Evolutionary conservation across 2,329 filamentous ascomycete genomes (phyloP).

Genomic region (Colletotrichum higginsianum): DNA sequence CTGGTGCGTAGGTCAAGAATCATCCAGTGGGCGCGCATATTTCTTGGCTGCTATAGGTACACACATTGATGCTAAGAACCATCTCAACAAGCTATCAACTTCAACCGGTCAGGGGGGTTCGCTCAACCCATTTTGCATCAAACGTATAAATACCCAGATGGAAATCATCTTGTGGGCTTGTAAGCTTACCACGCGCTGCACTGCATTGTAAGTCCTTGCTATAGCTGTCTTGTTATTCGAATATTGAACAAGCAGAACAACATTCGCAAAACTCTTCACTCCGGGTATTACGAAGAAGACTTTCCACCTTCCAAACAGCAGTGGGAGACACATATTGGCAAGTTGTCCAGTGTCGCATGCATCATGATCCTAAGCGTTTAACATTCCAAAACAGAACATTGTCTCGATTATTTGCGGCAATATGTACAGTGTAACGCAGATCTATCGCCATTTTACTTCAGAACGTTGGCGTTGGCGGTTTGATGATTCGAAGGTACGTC

Average conservation of each 20-base stretch:
- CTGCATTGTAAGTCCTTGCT: neutral
- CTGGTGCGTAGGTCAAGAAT: neutral
- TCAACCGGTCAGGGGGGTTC: constrained; percentile 7
- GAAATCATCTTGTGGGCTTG: neutral
- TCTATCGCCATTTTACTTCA: no score
- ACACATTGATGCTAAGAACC: neutral
- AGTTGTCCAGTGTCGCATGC: neutral
- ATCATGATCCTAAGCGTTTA: no score
- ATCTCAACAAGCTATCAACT: neutral
- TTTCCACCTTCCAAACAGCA: neutral
- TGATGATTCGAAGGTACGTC: no score
- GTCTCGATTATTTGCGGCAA: no score
- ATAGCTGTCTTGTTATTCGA: no score
- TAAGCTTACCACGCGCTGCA: neutral
- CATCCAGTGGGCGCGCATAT: neutral
- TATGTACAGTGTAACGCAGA: no score
- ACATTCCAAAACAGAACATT: no score
- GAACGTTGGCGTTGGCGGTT: no score
- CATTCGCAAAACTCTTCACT: neutral
- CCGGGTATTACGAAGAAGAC: neutral
- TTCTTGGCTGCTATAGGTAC: neutral
- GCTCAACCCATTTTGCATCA: constrained; percentile 3
- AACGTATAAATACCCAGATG: neutral
- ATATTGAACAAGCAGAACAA: neutral
- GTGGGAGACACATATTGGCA: neutral